Evolutionary conservation across 192 early-diverging fungal species (phyloP), one percentile per base, ranked within the genome.

Genomic region (Coemansia sp.): DNA sequence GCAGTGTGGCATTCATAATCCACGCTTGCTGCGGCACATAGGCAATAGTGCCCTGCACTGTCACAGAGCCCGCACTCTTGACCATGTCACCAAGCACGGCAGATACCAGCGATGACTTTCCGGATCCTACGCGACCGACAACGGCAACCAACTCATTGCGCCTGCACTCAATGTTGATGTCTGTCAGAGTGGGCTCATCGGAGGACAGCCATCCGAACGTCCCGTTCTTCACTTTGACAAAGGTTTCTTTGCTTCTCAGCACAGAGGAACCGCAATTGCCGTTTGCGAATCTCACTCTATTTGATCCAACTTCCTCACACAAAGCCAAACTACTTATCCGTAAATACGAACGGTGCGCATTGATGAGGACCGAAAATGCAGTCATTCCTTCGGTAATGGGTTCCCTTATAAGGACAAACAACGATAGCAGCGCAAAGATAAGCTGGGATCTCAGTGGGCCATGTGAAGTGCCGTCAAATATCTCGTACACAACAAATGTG

Each of bases 361-460:
- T 92, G 21, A 96, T 84, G 4, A 86, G 72, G 2, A 87, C 77
- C 0, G 88, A 85, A 26, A 98, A 86, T 18, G 95, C 90, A 26
- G 72, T 87, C 2, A 95, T 95, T 64, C 95, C 90, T 16, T 91
- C 87, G n/a, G 87, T 66, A 46, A 98, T 84, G 45, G 97, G 95
- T 74, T 94, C 95, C 66, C 91, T 91, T 13, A 97, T 80, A 66
- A 97, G 77, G 72, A 95, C 92, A 82, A 99, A 96, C n/a, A 98
- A 82, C 0, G 94, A 84, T 59, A 99, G 82, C 11, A 92, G 88
- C 4, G 94, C 93, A 78, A 97, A 97, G 1, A 93, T 93, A 40
- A 92, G 66, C 56, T 82, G 80, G 21, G 87, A 69, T 2, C 88
- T 90, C 21, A 95, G 72, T 13, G 81, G 80, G 10, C 78, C 78